A percentile compares a stretch with the other conserved stretches of the same genome.
These are phyloP conservation scores for Fusarium globosum DNA, from an alignment of 2,329 filamentous ascomycete genomes.

Conservation along the genomic window DNA sequence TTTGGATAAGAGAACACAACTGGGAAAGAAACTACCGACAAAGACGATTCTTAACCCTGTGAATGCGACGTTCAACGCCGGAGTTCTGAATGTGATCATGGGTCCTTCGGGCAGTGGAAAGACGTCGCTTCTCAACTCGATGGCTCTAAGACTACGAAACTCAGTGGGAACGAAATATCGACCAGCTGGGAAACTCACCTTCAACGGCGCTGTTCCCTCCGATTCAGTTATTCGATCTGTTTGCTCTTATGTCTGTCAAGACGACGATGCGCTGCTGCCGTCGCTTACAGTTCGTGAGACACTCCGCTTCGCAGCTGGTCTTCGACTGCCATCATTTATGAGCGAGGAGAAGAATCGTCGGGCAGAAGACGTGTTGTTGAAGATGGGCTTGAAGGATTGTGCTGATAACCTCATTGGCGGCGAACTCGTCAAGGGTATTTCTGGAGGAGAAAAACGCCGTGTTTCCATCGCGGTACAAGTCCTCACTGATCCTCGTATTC, in stretches of 20 bases:
- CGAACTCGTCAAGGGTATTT: slow-evolving; percentile 80
- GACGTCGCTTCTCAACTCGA: slow-evolving; percentile 77
- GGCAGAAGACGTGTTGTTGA: slow-evolving; percentile 77
- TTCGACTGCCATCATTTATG: slow-evolving; percentile 78
- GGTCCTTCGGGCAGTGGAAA: slow-evolving; percentile 83
- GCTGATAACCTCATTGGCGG: slow-evolving; percentile 79
- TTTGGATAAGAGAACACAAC: slow-evolving; percentile 69
- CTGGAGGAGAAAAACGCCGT: slow-evolving; percentile 81
- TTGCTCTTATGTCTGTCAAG: slow-evolving; percentile 81
- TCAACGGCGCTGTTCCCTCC: slow-evolving; percentile 76
- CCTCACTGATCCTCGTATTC: slow-evolving; percentile 77
- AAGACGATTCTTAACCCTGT: slow-evolving; percentile 75
- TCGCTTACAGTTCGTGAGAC: slow-evolving; percentile 82
- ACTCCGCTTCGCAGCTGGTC: slow-evolving; percentile 74
- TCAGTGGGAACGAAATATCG: slow-evolving; percentile 71
- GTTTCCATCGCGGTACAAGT: slow-evolving; percentile 84
- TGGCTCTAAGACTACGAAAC: slow-evolving; percentile 74
- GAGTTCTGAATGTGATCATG: slow-evolving; percentile 81
- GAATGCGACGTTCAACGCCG: slow-evolving; percentile 73
- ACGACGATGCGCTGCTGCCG: slow-evolving; percentile 79
- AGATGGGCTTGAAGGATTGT: slow-evolving; percentile 82
- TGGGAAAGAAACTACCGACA: slow-evolving; percentile 62
- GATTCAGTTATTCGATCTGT: slow-evolving; percentile 76
- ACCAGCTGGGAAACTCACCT: slow-evolving; percentile 70
- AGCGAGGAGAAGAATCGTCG: slow-evolving; percentile 73